These are phyloP conservation scores for Fagus sylvatica DNA, from an alignment of 306 rosid genomes.

Conservation along the genomic window DNA sequence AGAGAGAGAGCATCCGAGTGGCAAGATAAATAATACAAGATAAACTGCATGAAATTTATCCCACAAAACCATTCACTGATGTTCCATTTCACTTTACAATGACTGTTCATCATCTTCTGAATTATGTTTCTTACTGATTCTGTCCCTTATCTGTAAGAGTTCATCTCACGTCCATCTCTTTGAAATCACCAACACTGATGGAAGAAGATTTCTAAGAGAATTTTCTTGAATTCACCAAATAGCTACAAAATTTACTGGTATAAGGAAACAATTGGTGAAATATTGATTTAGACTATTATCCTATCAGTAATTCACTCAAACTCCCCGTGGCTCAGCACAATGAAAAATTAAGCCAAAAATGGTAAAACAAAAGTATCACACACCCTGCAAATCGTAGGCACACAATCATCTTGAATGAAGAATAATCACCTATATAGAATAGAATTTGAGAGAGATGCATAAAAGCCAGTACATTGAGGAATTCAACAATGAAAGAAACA, in stretches of 20 bases:
- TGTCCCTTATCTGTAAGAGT: background rate
- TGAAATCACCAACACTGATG: background rate
- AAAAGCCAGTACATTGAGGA: background rate
- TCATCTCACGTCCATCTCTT: background rate
- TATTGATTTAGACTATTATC: background rate
- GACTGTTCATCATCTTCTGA: background rate
- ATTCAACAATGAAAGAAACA: slow-evolving; percentile 25
- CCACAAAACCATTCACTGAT: background rate
- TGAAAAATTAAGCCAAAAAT: background rate
- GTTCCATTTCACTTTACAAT: background rate
- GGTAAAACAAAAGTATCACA: background rate
- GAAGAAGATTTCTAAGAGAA: background rate
- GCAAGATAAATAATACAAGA: background rate
- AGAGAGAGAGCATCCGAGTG: background rate
- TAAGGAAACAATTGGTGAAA: background rate
- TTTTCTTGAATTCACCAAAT: background rate
- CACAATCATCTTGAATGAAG: background rate
- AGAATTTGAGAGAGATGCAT: background rate
- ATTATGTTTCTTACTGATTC: background rate
- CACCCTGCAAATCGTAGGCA: background rate
- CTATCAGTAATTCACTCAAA: background rate
- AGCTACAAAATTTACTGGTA: background rate
- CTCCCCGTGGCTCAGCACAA: background rate
- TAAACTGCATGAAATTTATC: background rate
- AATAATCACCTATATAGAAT: background rate